Conservation (phyloP, 345 rosid genomes). For the Salix suchowensis region DNA sequence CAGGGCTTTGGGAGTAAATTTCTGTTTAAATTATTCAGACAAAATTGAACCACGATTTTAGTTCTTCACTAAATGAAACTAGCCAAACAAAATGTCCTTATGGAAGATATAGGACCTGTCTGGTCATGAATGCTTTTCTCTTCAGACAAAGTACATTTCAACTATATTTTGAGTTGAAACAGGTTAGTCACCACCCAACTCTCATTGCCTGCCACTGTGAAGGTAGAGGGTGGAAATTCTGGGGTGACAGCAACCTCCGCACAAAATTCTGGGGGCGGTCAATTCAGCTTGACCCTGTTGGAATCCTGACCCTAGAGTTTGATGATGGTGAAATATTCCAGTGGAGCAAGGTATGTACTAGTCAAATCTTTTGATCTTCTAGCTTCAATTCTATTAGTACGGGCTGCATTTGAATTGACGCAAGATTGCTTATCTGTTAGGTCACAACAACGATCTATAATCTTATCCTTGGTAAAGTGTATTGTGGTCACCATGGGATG, state of each 20-base stretch:
- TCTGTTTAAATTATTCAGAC: not conserved
- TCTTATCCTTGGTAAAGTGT: conserved; percentile 83
- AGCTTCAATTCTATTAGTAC: not conserved
- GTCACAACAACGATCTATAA: conserved; percentile 88
- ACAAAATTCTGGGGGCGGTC: conserved; percentile 98
- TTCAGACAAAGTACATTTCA: not conserved
- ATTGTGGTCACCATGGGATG: conserved; percentile 88
- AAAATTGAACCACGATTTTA: not conserved
- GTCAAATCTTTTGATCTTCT: conserved; percentile 11
- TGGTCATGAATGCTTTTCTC: not conserved
- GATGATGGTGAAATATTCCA: conserved; percentile 95
- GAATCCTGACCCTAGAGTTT: conserved; percentile 75
- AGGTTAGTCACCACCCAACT: conserved; percentile 99
- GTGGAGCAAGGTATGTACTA: conserved; percentile 80
- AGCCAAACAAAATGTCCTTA: not conserved
- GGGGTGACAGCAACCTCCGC: conserved; percentile 90
- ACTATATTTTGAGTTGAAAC: conserved; percentile 15
- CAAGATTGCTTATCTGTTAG: conserved; percentile 29
- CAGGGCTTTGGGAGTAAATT: not conserved
- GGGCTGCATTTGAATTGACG: not conserved
- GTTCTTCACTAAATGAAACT: not conserved
- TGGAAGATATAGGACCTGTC: not conserved
- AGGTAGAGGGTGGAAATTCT: conserved; percentile 98
- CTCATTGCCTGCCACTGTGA: conserved; percentile 93
- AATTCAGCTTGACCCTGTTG: conserved; percentile 95